Evolutionary conservation across 768 basidiomycete genomes (phyloP).

Genomic region (Austroboletus festivus): DNA sequence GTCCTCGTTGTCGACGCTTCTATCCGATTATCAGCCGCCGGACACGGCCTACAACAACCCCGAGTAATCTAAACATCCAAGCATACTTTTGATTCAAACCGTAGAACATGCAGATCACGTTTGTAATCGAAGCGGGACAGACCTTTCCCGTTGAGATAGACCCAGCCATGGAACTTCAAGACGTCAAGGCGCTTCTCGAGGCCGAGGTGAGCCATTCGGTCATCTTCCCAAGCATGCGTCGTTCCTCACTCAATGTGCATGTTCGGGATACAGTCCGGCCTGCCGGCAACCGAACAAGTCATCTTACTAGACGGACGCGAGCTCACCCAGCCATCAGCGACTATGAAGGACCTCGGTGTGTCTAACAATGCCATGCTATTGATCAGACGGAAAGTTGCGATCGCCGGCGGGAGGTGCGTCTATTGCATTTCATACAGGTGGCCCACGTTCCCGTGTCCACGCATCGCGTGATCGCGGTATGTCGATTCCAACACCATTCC

Average conservation of each 20-base stretch:
- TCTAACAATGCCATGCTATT: slow-evolving; percentile 60
- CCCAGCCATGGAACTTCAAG: slow-evolving; percentile 85
- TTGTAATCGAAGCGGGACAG: slow-evolving; percentile 64
- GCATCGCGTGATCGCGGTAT: no score
- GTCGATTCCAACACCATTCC: no score
- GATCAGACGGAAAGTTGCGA: slow-evolving; percentile 57
- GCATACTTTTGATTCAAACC: no score
- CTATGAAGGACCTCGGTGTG: slow-evolving; percentile 66
- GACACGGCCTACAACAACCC: no score
- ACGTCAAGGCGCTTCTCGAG: slow-evolving; percentile 91
- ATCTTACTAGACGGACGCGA: slow-evolving; percentile 68
- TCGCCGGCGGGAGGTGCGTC: slow-evolving; percentile 41
- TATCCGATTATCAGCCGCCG: slow-evolving; percentile 4
- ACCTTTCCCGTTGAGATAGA: slow-evolving; percentile 78
- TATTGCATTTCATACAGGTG: neutral
- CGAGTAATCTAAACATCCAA: no score
- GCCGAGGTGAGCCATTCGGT: slow-evolving; percentile 69
- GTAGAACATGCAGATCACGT: slow-evolving; percentile 63
- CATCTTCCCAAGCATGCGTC: neutral
- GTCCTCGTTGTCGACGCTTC: neutral
- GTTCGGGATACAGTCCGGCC: slow-evolving; percentile 62
- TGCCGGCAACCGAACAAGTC: slow-evolving; percentile 68
- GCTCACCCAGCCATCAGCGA: slow-evolving; percentile 60
- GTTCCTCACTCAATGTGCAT: neutral
- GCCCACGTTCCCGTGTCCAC: no score